These are phyloP conservation scores for Kazachstania sp. DNA, from an alignment of 1,139 yeast species.

Conservation along the genomic window DNA sequence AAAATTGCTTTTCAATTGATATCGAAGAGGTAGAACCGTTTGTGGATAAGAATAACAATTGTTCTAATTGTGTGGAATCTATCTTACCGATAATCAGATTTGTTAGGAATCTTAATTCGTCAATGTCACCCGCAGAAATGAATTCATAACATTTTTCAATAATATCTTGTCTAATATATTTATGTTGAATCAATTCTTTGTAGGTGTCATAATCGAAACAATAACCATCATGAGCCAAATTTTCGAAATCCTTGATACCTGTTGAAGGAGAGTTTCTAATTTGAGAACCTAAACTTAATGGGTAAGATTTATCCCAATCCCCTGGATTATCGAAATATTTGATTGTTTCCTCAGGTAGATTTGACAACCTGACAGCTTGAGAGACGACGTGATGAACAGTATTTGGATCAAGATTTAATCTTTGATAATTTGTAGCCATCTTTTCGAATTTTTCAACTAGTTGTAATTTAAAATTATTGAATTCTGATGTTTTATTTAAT, in stretches of 20 bases:
- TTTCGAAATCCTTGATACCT: slow-evolving; percentile 24
- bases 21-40: neutral
- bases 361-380: slow-evolving; percentile 26
- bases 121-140: slow-evolving; percentile 10
- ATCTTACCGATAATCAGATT: slow-evolving; percentile 18
- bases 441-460: slow-evolving; percentile 14
- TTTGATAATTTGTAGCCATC: slow-evolving; percentile 19
- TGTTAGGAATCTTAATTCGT: slow-evolving; percentile 16
- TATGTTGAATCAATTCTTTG: slow-evolving; percentile 17
- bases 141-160: slow-evolving; percentile 15
- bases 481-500: slow-evolving; percentile 31
- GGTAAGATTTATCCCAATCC: slow-evolving; percentile 30
- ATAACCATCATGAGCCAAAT: slow-evolving; percentile 21
- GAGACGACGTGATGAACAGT: slow-evolving; percentile 19
- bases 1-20: neutral
- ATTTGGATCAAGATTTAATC: slow-evolving; percentile 21
- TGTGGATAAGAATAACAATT: slow-evolving; percentile 2
- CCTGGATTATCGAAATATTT: slow-evolving; percentile 26
- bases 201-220: slow-evolving; percentile 30
- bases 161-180: slow-evolving; percentile 15
- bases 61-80: slow-evolving; percentile 11
- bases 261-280: slow-evolving; percentile 21
- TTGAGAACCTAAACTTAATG: slow-evolving; percentile 22
- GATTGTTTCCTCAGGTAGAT: slow-evolving; percentile 18
- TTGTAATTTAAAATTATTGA: slow-evolving; percentile 28